Evolutionary conservation across 371 early-diverging fungal species (phyloP).

Genomic region (Cokeromyces recurvatus): DNA sequence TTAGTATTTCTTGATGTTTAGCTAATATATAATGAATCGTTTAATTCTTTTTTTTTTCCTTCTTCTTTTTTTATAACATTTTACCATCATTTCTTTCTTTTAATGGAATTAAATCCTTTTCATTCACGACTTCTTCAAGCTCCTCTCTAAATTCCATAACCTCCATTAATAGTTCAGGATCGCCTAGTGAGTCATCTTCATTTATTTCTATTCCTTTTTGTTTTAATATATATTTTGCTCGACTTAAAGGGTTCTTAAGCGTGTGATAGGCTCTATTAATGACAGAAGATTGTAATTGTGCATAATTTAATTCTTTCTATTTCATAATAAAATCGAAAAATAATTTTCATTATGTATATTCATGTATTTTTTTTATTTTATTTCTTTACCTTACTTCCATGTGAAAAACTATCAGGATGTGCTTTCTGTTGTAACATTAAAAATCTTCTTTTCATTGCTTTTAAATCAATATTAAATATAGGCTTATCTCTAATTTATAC

Average conservation of each 20-base stretch:
- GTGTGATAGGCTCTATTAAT: slow-evolving; percentile 86
- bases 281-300: slow-evolving; percentile 76
- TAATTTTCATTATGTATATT: neutral
- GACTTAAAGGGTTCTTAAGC: slow-evolving; percentile 69
- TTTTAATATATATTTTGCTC: slow-evolving; percentile 78
- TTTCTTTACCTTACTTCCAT: slow-evolving; percentile 53
- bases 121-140: slow-evolving; percentile 57
- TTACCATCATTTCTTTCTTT: slow-evolving; percentile 26
- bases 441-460: slow-evolving; percentile 59
- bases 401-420: slow-evolving; percentile 84
- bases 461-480: slow-evolving; percentile 66
- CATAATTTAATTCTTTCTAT: slow-evolving; percentile 67
- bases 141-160: slow-evolving; percentile 77
- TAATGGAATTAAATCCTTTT: slow-evolving; percentile 9
- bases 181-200: slow-evolving; percentile 65
- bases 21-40: too few species aligned
- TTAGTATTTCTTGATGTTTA: slow-evolving; percentile 31
- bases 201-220: slow-evolving; percentile 54
- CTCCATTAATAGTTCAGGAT: slow-evolving; percentile 76
- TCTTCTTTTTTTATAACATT: too few species aligned
- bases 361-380: neutral
- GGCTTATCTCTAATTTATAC: slow-evolving; percentile 49
- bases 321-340: neutral
- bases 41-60: too few species aligned
- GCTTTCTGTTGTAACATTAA: slow-evolving; percentile 75